phyloP scores from a whole-genome alignment of 1,284 basidiomycete species.

The Thecaphora thlaspeos region DNA sequence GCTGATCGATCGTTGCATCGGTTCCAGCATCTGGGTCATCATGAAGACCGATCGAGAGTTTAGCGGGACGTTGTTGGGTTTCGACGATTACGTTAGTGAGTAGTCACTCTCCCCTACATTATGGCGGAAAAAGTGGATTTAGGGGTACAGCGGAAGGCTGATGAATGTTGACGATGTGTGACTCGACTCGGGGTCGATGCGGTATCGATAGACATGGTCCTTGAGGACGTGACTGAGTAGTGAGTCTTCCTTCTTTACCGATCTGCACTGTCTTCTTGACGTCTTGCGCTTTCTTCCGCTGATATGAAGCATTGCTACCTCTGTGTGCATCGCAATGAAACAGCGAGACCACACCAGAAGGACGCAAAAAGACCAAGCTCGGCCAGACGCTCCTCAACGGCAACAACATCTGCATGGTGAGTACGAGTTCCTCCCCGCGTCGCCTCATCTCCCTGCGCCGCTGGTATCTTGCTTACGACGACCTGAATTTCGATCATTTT shows the following conservation, averaged over 20 bases:
- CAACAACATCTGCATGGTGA: conserved; percentile 96
- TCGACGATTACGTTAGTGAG: conserved; percentile 99
- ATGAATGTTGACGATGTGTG: no score
- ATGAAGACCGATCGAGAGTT: conserved; percentile 58
- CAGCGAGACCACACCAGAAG: conserved; percentile 82
- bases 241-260: conserved; percentile 59
- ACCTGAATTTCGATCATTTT: background rate
- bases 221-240: conserved; percentile 97
- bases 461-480: no score
- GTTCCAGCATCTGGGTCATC: conserved; percentile 58
- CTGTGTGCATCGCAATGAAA: conserved; percentile 5
- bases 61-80: conserved; percentile 90
- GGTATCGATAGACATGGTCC: conserved; percentile 78
- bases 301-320: no score
- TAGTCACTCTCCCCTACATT: conserved; percentile 54
- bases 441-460: background rate
- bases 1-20: conserved; percentile 58
- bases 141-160: no score
- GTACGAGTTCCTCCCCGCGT: conserved; percentile 1
- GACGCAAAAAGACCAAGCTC: conserved; percentile 76
- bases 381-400: conserved; percentile 92
- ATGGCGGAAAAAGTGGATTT: no score
- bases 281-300: no score
- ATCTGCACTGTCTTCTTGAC: background rate
- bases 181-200: no score